Percentiles rank a stretch among this genome's conserved stretches.
Conservation (phyloP, 306 rosid species). For the Crotalaria pallida region DNA sequence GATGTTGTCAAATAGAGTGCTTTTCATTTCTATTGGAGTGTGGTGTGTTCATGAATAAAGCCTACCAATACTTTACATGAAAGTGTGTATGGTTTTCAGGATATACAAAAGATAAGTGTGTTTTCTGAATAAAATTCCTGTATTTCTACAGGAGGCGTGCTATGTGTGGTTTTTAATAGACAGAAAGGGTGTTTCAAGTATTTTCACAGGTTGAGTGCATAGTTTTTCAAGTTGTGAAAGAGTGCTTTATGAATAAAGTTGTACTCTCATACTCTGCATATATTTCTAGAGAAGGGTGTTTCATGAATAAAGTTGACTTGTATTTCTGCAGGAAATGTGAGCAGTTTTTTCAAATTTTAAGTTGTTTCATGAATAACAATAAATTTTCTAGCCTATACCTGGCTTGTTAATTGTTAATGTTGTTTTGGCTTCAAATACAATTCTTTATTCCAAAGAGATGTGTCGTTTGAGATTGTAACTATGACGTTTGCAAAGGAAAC, state of each 20-base stretch:
- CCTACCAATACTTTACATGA: not conserved
- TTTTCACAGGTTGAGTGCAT: not conserved
- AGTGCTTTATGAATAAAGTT: not conserved
- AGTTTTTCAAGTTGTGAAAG: not conserved
- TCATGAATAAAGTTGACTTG: not conserved
- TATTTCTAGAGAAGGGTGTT: not conserved
- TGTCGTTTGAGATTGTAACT: too few relatives aligned
- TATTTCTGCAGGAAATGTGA: not conserved
- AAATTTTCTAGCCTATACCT: too few relatives aligned
- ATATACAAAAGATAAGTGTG: not conserved
- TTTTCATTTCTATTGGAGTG: not conserved
- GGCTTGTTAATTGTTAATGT: too few relatives aligned
- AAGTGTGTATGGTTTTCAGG: not conserved
- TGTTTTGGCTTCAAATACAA: too few relatives aligned
- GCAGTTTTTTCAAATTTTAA: not conserved
- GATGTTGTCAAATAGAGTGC: not conserved
- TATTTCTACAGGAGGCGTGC: not conserved
- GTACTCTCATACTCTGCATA: not conserved
- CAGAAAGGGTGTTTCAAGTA: not conserved
- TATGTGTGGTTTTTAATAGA: not conserved
- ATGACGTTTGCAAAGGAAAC: too few relatives aligned
- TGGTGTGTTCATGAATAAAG: not conserved
- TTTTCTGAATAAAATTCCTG: not conserved
- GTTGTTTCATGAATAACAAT: not conserved
- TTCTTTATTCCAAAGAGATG: too few relatives aligned